Evolutionary conservation across 495 filamentous ascomycete genomes (phyloP).

Genomic region (Pyrenula massariospora): DNA sequence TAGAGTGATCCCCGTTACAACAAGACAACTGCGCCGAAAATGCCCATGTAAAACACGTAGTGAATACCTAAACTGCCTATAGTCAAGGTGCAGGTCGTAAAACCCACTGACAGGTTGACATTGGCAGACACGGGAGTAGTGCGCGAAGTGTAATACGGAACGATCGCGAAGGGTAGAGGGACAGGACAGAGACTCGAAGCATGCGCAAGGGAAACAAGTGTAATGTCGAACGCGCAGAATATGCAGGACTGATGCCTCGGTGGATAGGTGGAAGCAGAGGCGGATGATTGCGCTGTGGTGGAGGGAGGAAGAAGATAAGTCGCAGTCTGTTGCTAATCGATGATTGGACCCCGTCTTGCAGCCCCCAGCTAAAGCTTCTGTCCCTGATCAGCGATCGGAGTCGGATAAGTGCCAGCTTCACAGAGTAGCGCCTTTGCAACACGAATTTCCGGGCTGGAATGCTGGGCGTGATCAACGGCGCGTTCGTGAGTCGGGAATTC

Average conservation of each 20-base stretch:
- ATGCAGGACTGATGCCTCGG: not conserved
- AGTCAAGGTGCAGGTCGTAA: not conserved
- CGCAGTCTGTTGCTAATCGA: not conserved
- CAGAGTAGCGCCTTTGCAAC: not conserved
- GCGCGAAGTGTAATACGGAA: not conserved
- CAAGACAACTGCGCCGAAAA: no score
- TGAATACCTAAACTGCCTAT: no score
- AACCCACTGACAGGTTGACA: not conserved
- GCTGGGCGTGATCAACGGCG: not conserved
- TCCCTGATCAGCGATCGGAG: not conserved
- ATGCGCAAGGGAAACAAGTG: not conserved
- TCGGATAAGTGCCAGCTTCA: not conserved
- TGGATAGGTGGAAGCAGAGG: not conserved
- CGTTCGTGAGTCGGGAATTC: not conserved
- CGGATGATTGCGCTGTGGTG: not conserved
- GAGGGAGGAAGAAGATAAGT: not conserved
- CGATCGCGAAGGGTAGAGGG: no score
- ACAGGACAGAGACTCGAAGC: not conserved
- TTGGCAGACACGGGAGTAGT: not conserved
- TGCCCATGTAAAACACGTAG: no score
- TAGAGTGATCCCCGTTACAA: no score
- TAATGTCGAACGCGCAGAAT: not conserved
- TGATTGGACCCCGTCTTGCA: not conserved
- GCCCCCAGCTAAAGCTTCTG: not conserved
- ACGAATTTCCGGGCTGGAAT: not conserved